phyloP scores from a whole-genome alignment of 352 stramenopile genomes.

The Pythium myriotylum region DNA sequence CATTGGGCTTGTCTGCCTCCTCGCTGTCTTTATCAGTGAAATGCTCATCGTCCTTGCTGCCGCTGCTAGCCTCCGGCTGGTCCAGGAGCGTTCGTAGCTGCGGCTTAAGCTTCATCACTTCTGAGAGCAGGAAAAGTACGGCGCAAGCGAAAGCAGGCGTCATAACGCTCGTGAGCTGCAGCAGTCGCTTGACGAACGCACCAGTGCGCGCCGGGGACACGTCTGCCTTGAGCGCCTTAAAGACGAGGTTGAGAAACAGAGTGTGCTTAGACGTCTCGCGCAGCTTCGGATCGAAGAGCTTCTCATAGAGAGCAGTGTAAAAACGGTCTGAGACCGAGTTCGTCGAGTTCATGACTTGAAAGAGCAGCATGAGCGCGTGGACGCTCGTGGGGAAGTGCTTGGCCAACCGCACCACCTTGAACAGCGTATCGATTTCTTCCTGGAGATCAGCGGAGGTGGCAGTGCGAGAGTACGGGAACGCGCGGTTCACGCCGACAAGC shows the following conservation, averaged over 20 bases:
- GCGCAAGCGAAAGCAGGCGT: slow-evolving; percentile 90
- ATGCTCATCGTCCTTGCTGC: slow-evolving; percentile 49
- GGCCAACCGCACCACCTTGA: slow-evolving; percentile 81
- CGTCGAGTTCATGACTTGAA: slow-evolving; percentile 88
- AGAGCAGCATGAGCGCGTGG: slow-evolving; percentile 97
- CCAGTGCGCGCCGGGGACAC: slow-evolving; percentile 74
- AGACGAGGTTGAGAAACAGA: slow-evolving; percentile 98
- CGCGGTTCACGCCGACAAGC: slow-evolving; percentile 97
- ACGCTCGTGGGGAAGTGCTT: slow-evolving; percentile 92
- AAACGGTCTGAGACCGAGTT: slow-evolving; percentile 94
- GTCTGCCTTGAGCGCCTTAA: slow-evolving; percentile 96
- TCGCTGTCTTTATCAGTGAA: slow-evolving; percentile 36
- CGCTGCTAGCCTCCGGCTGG: slow-evolving; percentile 45
- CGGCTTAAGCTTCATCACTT: slow-evolving; percentile 90
- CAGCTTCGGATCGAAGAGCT: slow-evolving; percentile 90
- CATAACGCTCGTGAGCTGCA: slow-evolving; percentile 84
- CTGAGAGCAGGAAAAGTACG: slow-evolving; percentile 95
- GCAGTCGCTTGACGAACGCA: slow-evolving; percentile 95
- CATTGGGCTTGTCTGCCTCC: slow-evolving; percentile 42
- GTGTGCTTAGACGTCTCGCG: slow-evolving; percentile 94
- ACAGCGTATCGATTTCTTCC: slow-evolving; percentile 79
- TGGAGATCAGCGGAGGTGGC: slow-evolving; percentile 71
- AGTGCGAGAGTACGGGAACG: slow-evolving; percentile 92
- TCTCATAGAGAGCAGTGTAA: slow-evolving; percentile 97
- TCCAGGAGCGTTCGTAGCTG: slow-evolving; percentile 73